These are phyloP conservation scores for Trifolium fragiferum DNA, from an alignment of 306 rosid genomes.

Conservation along the genomic window DNA sequence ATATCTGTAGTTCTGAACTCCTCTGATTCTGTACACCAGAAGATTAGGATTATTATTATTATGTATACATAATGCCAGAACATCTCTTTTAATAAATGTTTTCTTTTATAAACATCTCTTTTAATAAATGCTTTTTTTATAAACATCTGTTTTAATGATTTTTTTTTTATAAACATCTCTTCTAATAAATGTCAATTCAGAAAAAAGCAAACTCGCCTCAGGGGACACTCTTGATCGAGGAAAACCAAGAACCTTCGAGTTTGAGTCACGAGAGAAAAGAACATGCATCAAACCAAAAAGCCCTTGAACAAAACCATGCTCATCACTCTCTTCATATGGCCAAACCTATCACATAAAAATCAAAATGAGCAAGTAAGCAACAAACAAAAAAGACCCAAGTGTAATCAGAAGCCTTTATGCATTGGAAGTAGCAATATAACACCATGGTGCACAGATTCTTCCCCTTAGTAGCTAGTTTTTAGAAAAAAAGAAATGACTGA, in stretches of 20 bases:
- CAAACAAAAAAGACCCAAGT: no score
- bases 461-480: not conserved
- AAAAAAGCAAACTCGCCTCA: conserved; percentile 60
- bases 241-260: conserved; percentile 56
- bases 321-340: conserved; percentile 87
- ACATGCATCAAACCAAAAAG: conserved; percentile 80
- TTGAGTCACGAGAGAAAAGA: conserved; percentile 68
- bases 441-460: conserved; percentile 13
- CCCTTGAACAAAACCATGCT: conserved; percentile 93
- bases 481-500: conserved; percentile 9
- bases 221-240: conserved; percentile 53
- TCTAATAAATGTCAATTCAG: conserved; percentile 20
- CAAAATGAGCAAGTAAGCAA: conserved; percentile 10
- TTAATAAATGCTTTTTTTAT: no score
- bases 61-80: conserved; percentile 10
- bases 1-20: conserved; percentile 71
- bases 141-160: no score
- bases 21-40: conserved; percentile 65
- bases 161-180: no score
- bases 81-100: conserved; percentile 3
- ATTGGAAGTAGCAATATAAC: not conserved
- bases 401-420: conserved; percentile 10
- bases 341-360: conserved; percentile 63
- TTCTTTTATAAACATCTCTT: no score
- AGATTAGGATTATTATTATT: conserved; percentile 24